Conservation (phyloP, 2,329 filamentous ascomycete genomes). For the Sarocladium strictum region DNA sequence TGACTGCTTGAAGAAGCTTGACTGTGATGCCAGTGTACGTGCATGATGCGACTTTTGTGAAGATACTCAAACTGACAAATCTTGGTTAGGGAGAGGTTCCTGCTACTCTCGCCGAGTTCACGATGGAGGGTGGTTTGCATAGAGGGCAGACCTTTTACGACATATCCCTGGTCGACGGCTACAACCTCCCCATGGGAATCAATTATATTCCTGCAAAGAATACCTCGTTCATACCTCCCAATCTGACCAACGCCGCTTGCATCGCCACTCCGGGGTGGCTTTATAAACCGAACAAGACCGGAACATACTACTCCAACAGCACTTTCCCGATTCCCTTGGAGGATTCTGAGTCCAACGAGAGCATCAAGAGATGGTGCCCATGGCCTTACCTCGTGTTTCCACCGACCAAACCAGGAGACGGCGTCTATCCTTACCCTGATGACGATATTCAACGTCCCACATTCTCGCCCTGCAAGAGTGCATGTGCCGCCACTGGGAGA, state of each 20-base stretch:
- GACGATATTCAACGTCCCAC: constrained; percentile 62
- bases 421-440: constrained; percentile 76
- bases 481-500: constrained; percentile 63
- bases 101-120: constrained; percentile 76
- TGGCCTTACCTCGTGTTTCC: constrained; percentile 68
- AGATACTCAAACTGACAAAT: not conserved
- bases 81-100: constrained; percentile 60
- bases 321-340: constrained; percentile 66
- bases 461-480: constrained; percentile 74
- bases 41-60: not conserved
- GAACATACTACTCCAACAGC: constrained; percentile 55
- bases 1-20: constrained; percentile 65
- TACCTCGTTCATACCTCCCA: constrained; percentile 62
- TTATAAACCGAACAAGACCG: constrained; percentile 46
- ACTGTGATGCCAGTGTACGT: constrained; percentile 64
- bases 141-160: constrained; percentile 70
- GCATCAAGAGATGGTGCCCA: constrained; percentile 68
- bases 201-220: constrained; percentile 56
- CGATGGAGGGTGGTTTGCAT: constrained; percentile 58
- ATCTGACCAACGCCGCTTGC: constrained; percentile 70
- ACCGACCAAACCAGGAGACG: constrained; percentile 64
- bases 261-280: constrained; percentile 64
- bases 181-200: constrained; percentile 69
- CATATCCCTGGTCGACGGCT: constrained; percentile 78
- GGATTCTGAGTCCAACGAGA: constrained; percentile 45